Conservation (phyloP, 176 grass and related monocot genomes). For the Oryza brachyantha region DNA sequence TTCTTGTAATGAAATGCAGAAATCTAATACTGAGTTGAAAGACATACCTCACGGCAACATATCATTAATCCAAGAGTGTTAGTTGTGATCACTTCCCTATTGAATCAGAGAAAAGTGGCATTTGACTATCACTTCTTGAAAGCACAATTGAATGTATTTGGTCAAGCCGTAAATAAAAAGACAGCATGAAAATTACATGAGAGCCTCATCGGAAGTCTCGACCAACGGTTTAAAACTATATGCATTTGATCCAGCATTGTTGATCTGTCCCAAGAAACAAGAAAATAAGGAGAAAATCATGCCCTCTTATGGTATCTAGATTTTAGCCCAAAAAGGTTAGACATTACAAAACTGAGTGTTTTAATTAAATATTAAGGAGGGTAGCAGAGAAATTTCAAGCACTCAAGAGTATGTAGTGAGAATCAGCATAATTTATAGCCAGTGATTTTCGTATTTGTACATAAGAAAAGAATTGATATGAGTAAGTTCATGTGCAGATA, state of each 20-base stretch:
- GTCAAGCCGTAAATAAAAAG: conserved; percentile 10
- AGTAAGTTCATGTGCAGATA: neutral
- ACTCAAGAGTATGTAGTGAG: conserved; percentile 2
- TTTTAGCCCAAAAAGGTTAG: neutral
- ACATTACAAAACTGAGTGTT: neutral
- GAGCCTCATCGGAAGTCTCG: conserved; percentile 92
- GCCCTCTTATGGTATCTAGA: neutral
- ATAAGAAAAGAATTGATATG: neutral
- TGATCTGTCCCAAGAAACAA: conserved; percentile 57
- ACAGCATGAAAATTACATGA: conserved; percentile 64
- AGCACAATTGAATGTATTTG: neutral
- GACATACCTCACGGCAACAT: conserved; percentile 87
- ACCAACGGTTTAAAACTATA: conserved; percentile 88
- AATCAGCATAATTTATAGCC: neutral
- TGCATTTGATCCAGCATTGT: conserved; percentile 99
- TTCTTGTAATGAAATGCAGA: conserved; percentile 1
- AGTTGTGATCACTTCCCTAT: conserved; percentile 92
- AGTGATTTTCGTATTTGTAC: neutral
- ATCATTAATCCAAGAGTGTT: conserved; percentile 96
- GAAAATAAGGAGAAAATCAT: conserved; percentile 2
- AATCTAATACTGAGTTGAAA: conserved; percentile 33
- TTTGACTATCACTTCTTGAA: neutral
- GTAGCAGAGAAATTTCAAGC: neutral
- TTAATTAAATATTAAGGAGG: neutral
- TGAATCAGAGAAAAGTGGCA: conserved; percentile 30